Base-by-base conservation (phyloP, 768 basidiomycete species). In the Flagelloscypha sp. region DNA sequence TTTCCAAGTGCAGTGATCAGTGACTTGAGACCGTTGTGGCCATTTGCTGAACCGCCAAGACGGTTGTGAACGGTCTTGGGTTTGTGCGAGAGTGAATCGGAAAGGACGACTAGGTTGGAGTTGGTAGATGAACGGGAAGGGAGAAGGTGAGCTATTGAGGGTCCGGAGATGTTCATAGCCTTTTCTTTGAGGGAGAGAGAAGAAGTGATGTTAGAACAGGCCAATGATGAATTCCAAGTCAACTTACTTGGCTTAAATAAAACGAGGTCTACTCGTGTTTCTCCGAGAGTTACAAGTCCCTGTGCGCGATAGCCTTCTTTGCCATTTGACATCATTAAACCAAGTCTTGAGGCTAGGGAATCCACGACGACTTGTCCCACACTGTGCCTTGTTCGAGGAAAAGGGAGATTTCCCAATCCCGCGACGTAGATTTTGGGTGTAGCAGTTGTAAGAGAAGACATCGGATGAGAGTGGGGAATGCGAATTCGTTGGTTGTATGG, bases 91-190 rank as follows among this genome's bases (percentile, higher is more conserved):
- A 88, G 65, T 3, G 84, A 86, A 52, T 90, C 87, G 31, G 84
- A 74, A 24, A 89, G 60, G 36, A 88, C 66, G 35, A 89, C 59
- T 50, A 88, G 63, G 25, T 68, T 63, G 4, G 46, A 41, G 29
- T 56, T 49, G 33, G 60, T 60, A 16, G 65, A 66, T 41, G 61
- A 63, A 30, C 74, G 70, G 37, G 73, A 74, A 15, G 66, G 69
- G 23, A 66, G 37, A 73, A 74, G 15, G 66, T 69, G 23, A 66
- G 65, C 72, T 20, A 87, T 72, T 3, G 80, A 74, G 16, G 71
- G 74, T 1, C 86, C 86, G 28, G 83, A 82, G 20, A 86, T 64
- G 50, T 90, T 90, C 86, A 89, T 89, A 20, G 84, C 53, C 4
- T 74, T 66, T 42, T 79, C 86, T 88, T 47, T n/a, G 7, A 47